A percentile compares a stretch with the other conserved stretches of the same genome.
Conservation (phyloP, 306 rosid genomes). For the Pyrus betulifolia region DNA sequence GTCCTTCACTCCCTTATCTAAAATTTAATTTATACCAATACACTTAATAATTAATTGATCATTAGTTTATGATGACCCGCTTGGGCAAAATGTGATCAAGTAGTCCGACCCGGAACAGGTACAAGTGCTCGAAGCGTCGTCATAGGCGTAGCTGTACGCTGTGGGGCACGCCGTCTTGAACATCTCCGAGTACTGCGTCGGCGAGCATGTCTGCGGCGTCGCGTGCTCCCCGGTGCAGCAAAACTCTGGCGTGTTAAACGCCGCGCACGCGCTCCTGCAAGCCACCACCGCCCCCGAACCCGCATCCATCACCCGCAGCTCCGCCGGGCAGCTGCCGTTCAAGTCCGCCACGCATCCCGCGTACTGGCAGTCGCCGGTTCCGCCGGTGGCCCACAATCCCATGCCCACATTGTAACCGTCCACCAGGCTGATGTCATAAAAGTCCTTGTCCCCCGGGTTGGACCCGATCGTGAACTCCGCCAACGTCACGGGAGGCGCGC, state of each 20-base stretch:
- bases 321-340: slow-evolving; percentile 49
- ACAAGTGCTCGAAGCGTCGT: slow-evolving; percentile 83
- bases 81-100: slow-evolving; percentile 61
- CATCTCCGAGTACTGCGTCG: slow-evolving; percentile 65
- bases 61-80: slow-evolving; percentile 6
- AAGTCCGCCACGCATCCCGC: slow-evolving; percentile 76
- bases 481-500: slow-evolving; percentile 57
- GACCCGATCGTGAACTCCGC: slow-evolving; percentile 60
- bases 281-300: slow-evolving; percentile 49
- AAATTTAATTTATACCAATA: background rate
- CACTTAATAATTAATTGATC: background rate
- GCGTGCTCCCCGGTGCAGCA: slow-evolving; percentile 80
- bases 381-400: slow-evolving; percentile 60
- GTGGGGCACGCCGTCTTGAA: slow-evolving; percentile 85
- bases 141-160: slow-evolving; percentile 89
- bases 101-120: slow-evolving; percentile 74
- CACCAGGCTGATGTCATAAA: slow-evolving; percentile 82
- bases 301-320: slow-evolving; percentile 39
- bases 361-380: slow-evolving; percentile 76
- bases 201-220: slow-evolving; percentile 65
- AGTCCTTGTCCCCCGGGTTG: slow-evolving; percentile 32
- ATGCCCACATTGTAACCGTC: slow-evolving; percentile 87
- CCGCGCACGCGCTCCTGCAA: slow-evolving; percentile 82
- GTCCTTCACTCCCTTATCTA: background rate
- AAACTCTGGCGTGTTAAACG: slow-evolving; percentile 53